These are phyloP conservation scores for Colletotrichum chlorophyti DNA, from an alignment of 2,329 filamentous ascomycete species.

Conservation along the genomic window DNA sequence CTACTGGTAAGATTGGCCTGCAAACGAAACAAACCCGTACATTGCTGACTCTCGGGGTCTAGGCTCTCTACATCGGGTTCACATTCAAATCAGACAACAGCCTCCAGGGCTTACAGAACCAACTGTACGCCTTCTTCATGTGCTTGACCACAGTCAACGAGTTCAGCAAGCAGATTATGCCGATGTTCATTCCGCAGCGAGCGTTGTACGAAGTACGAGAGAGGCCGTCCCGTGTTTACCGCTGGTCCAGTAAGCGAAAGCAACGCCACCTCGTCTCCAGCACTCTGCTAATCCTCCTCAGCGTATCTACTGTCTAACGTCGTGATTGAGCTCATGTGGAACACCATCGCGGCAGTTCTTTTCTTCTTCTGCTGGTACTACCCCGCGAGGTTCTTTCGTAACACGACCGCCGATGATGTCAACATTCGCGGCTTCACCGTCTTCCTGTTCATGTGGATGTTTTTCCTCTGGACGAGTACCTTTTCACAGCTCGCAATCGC, in stretches of 20 bases:
- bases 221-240: conserved; percentile 69
- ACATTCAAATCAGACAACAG: conserved; percentile 65
- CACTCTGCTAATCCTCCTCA: neutral
- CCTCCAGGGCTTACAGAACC: conserved; percentile 71
- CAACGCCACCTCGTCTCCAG: neutral
- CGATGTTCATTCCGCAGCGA: conserved; percentile 72
- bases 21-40: no score
- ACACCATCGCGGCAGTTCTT: conserved; percentile 67
- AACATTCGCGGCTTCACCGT: conserved; percentile 23
- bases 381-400: conserved; percentile 68
- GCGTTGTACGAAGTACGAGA: conserved; percentile 73
- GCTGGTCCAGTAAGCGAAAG: conserved; percentile 20
- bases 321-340: conserved; percentile 74
- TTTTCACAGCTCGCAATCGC: conserved; percentile 30
- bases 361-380: conserved; percentile 76
- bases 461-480: conserved; percentile 29
- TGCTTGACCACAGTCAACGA: conserved; percentile 71
- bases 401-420: conserved; percentile 46
- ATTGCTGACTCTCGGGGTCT: conserved; percentile 42
- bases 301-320: conserved; percentile 44
- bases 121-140: conserved; percentile 74
- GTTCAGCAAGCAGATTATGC: conserved; percentile 71
- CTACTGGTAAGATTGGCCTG: conserved; percentile 31
- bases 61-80: conserved; percentile 69
- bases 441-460: conserved; percentile 31